Base-by-base conservation (phyloP, 78 protist species). In the Speleostelium caveatum region DNA sequence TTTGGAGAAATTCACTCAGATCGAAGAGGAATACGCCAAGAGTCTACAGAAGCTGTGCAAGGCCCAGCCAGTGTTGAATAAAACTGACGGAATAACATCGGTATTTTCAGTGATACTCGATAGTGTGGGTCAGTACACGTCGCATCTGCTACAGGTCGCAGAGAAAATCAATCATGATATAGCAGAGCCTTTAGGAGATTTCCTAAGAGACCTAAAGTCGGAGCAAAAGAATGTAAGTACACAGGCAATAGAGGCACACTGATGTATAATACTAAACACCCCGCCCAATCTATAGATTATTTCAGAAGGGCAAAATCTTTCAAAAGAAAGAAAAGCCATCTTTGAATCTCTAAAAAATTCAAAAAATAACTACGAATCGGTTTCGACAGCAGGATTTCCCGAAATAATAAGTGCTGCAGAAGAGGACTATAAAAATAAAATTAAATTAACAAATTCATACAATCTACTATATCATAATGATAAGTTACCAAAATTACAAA, bases 11-110 rank as follows among this genome's bases (percentile, higher is more conserved):
- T 61, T 79, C 16, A 21, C 65, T 39, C 86, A 86, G 28, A 73
- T 86, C 28, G 92, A 86, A 19, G 86, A 74, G 14, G 92, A 86
- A 3, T 86, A 86, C 38, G 83, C 92, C 28, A 86, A 86, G 33
- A 72, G 68, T 26, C 32, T 86, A 28, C 76, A 62, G 35, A 86
- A 86, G 22, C 63, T 86, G 28, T 49, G 68, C 30, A 74, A 61
- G 22, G 14, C 92, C 21, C 73, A 65, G 38, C 78, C 85, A 53
- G 36, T 21, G 60, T 30, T 74, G 14, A 36, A 26, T 8, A 86
- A 62, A 39, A 24, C 49, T 32, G 74, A 73, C 21, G 80, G 85
- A n/a, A 65, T 58, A 5, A 28, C 61, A 32, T 73, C 42, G 6
- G 76, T 75, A 63, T 86, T 74, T 73, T 36, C 58, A n/a, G 78